Percentiles rank a stretch among this genome's conserved stretches.
phyloP scores from a whole-genome alignment of 805 yeast genomes.

The Sugiyamaella lignohabitans region DNA sequence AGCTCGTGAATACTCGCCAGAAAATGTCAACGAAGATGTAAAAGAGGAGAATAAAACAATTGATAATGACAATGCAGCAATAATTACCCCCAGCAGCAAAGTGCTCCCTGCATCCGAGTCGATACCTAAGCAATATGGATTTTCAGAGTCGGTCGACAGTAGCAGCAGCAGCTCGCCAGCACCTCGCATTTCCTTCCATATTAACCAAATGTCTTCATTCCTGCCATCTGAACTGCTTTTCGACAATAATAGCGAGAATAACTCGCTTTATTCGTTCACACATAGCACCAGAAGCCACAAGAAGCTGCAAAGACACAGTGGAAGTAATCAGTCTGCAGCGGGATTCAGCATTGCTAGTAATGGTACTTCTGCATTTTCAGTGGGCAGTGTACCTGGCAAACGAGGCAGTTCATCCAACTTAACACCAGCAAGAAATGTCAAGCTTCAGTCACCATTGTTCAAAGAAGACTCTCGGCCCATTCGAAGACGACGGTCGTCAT shows the following conservation, averaged over 20 bases:
- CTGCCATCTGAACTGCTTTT: conserved; percentile 4
- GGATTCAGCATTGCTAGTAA: background rate
- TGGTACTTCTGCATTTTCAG: background rate
- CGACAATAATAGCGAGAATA: background rate
- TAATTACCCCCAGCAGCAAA: background rate
- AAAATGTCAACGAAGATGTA: no score
- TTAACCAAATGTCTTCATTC: conserved; percentile 9
- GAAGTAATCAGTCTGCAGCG: background rate
- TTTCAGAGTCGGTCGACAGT: background rate
- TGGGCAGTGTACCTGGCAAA: background rate
- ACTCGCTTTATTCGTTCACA: background rate
- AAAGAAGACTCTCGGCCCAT: background rate
- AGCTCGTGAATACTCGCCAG: background rate
- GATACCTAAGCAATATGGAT: background rate
- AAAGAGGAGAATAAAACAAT: no score
- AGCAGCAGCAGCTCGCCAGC: conserved; percentile 5
- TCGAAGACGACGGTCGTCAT: conserved; percentile 6
- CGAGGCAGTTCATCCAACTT: background rate
- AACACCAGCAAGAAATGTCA: background rate
- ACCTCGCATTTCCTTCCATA: conserved; percentile 15
- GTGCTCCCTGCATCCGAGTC: background rate
- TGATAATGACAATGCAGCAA: background rate
- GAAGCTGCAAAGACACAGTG: background rate
- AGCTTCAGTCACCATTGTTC: conserved; percentile 2
- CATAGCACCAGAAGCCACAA: background rate